phyloP scores from a whole-genome alignment of 2,329 filamentous ascomycete genomes.

The Rhexocercosporidium sp. region DNA sequence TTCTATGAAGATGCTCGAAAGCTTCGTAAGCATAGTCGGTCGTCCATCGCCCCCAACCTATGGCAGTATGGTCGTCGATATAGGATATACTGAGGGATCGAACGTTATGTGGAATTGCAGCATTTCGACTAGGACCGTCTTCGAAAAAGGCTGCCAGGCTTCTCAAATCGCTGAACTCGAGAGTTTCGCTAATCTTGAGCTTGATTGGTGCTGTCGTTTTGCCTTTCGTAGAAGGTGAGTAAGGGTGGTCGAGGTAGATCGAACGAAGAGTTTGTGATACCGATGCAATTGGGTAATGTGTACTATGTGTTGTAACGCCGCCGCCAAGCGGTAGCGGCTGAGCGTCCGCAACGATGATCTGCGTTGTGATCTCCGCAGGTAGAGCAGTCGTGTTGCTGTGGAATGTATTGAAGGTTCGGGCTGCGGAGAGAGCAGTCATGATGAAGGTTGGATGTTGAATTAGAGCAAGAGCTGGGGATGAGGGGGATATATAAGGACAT shows the following conservation, averaged over 20 bases:
- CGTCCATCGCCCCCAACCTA: constrained; percentile 17
- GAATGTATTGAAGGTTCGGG: background rate
- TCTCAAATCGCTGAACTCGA: no score
- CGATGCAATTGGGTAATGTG: constrained; percentile 17
- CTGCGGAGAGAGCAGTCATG: background rate
- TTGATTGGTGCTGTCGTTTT: constrained; percentile 16
- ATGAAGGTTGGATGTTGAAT: background rate
- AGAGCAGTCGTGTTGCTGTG: constrained; percentile 20
- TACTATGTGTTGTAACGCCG: constrained; percentile 11
- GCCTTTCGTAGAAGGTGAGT: constrained; percentile 13
- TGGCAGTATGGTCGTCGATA: constrained; percentile 22
- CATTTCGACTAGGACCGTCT: constrained; percentile 20
- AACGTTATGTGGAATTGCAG: constrained; percentile 20
- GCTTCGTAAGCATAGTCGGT: no score
- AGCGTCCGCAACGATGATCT: constrained; percentile 14
- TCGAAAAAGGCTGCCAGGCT: no score
- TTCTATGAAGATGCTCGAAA: constrained; percentile 22
- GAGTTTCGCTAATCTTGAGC: constrained; percentile 23
- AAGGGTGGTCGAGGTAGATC: constrained; percentile 18
- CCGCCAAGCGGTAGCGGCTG: constrained; percentile 16
- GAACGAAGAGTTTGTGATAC: constrained; percentile 13
- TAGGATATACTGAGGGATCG: constrained; percentile 25
- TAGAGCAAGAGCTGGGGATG: no score
- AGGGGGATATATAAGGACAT: background rate
- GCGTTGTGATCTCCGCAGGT: constrained; percentile 23